Evolutionary conservation across 176 grass and related monocot genomes (phyloP).

Genomic region (Musa itinerans): DNA sequence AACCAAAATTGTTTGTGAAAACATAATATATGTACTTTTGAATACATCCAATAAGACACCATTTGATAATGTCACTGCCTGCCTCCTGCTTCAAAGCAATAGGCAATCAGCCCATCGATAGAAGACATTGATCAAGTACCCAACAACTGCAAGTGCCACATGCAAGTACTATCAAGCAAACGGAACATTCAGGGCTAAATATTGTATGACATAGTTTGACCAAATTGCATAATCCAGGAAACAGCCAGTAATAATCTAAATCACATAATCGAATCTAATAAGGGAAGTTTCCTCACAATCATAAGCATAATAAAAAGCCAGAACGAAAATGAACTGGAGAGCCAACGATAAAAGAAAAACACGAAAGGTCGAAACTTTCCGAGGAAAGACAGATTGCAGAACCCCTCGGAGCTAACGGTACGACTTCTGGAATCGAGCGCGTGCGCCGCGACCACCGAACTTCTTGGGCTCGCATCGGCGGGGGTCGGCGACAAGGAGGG

Average conservation of each 20-base stretch:
- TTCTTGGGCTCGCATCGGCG: conserved; percentile 13
- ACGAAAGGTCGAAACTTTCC: background rate
- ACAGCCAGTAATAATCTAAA: background rate
- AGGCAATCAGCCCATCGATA: too few relatives aligned
- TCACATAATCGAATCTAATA: background rate
- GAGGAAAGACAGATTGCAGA: background rate
- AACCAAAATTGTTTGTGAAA: too few relatives aligned
- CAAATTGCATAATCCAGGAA: background rate
- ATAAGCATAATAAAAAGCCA: background rate
- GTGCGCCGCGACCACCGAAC: conserved; percentile 3
- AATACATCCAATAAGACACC: too few relatives aligned
- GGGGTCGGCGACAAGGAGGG: conserved; percentile 4
- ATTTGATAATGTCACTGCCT: too few relatives aligned
- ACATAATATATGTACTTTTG: too few relatives aligned
- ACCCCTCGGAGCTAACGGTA: background rate
- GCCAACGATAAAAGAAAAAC: background rate
- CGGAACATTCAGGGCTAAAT: background rate
- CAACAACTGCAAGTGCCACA: too few relatives aligned
- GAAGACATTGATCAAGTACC: too few relatives aligned
- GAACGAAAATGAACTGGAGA: background rate
- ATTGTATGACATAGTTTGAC: background rate
- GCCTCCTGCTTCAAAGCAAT: too few relatives aligned
- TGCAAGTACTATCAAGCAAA: too few relatives aligned
- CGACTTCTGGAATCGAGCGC: conserved; percentile 9
- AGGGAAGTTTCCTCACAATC: background rate